Evolutionary conservation across 169 alveolate genomes (phyloP), one percentile per base, ranked within the genome.

Genomic region (Eimeria acervulina): DNA sequence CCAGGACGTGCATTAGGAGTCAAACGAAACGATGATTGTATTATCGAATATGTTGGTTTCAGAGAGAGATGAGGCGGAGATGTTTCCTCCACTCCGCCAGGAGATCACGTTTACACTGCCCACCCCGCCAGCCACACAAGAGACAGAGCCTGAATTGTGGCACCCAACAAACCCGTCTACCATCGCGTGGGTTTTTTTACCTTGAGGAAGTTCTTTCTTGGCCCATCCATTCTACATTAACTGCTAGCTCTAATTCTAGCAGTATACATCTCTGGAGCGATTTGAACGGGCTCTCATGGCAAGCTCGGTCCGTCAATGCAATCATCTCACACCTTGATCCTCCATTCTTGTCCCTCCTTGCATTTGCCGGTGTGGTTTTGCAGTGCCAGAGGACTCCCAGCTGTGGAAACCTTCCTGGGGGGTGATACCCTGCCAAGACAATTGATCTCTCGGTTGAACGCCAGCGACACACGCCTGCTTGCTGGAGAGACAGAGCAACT

Each of bases 401-500:
- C 42, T 15, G 47, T n/a, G 78, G 78, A 84, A 26, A 59, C 74
- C 4, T 84, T 84, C 68, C 23, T 84, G 78, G 92, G 92, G 33
- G 92, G 74, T 84, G 74, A 78, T 80, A 55, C 68, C 40, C 72
- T 93, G 42, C 88, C 96, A 31, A 55, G 88, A 28, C 91, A 93
- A 76, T 87, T 68, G 63, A 78, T 93, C 12, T 44, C 88, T 74
- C 90, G 93, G 26, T 52, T 78, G 87, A 33, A 59, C 17, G 31
- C 96, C 19, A 78, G 84, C 52, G 96, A 93, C 70, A 26, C 87
- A 38, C 96, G 93, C 40, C 84, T 93, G 36, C 93, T 78, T 17
- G 81, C 91, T 33, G 96, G 87, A 26, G 90, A 55, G 38, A 93
- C 96, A 1, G 96, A 93, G 83, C 96, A 93, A 44, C 74, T 93